phyloP scores from a whole-genome alignment of 306 rosid genomes.

The Quercus cerris region DNA sequence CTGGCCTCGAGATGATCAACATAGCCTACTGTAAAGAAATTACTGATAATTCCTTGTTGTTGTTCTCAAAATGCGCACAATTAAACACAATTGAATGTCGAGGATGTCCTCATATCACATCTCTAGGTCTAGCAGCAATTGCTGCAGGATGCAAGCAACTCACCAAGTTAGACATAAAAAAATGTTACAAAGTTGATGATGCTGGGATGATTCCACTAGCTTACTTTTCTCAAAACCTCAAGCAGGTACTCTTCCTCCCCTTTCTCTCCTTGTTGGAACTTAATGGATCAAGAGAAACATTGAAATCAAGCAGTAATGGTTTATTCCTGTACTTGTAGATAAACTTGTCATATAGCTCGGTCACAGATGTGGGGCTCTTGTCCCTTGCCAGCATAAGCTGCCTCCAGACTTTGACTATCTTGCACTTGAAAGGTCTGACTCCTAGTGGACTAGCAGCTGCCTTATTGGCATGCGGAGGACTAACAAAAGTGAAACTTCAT shows the following conservation, averaged over 20 bases:
- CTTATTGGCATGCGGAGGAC: constrained; percentile 61
- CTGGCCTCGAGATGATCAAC: constrained; percentile 67
- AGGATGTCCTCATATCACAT: constrained; percentile 72
- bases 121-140: constrained; percentile 64
- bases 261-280: neutral
- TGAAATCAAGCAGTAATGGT: constrained; percentile 12
- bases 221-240: constrained; percentile 71
- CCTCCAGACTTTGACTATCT: constrained; percentile 71
- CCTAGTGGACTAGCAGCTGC: constrained; percentile 78
- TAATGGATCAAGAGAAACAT: neutral
- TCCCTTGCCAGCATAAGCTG: constrained; percentile 84
- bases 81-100: constrained; percentile 75
- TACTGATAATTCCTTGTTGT: constrained; percentile 54
- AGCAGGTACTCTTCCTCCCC: constrained; percentile 57
- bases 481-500: constrained; percentile 91
- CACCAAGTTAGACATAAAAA: constrained; percentile 73
- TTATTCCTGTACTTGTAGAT: constrained; percentile 54
- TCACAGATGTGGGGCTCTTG: constrained; percentile 78
- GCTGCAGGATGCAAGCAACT: constrained; percentile 70
- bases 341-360: constrained; percentile 79
- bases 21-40: constrained; percentile 76
- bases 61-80: constrained; percentile 60
- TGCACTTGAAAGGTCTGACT: constrained; percentile 70
- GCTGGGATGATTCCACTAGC: constrained; percentile 79
- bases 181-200: constrained; percentile 72